These are phyloP conservation scores for Candida oleophila DNA, from an alignment of 805 yeast species.

Conservation along the genomic window DNA sequence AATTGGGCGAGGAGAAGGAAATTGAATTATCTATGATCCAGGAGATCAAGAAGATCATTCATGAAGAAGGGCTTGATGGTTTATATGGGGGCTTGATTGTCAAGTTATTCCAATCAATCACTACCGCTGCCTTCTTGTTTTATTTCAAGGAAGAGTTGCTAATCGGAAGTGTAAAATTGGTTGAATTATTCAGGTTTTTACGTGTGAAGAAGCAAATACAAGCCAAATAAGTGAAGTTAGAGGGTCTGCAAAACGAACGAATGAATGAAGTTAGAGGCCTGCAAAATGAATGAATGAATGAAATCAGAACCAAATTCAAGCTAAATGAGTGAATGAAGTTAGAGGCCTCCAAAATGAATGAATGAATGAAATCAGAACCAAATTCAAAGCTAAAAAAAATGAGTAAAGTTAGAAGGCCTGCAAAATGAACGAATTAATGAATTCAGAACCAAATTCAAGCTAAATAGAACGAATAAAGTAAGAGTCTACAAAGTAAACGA, in stretches of 20 bases:
- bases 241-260: background rate
- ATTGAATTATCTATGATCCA: constrained; percentile 41
- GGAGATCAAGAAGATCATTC: constrained; percentile 57
- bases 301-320: constrained; percentile 11
- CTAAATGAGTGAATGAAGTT: background rate
- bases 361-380: too few species aligned
- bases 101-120: constrained; percentile 78
- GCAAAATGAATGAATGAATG: too few species aligned
- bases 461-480: too few species aligned
- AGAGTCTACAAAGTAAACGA: constrained; percentile 8
- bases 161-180: constrained; percentile 51
- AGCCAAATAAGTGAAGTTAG: background rate
- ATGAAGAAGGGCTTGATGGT: constrained; percentile 70
- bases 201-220: constrained; percentile 16
- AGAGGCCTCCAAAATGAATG: too few species aligned
- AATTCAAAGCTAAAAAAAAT: too few species aligned
- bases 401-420: background rate
- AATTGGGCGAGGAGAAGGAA: constrained; percentile 10
- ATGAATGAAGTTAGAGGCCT: too few species aligned
- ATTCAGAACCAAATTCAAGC: too few species aligned
- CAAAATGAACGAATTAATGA: background rate
- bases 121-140: constrained; percentile 87
- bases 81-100: constrained; percentile 80
- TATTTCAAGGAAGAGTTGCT: constrained; percentile 87
- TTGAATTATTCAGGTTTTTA: constrained; percentile 40